Conservation (phyloP, 225 moss, liverwort and hornwort species). For the Antitrichia curtipendula region DNA sequence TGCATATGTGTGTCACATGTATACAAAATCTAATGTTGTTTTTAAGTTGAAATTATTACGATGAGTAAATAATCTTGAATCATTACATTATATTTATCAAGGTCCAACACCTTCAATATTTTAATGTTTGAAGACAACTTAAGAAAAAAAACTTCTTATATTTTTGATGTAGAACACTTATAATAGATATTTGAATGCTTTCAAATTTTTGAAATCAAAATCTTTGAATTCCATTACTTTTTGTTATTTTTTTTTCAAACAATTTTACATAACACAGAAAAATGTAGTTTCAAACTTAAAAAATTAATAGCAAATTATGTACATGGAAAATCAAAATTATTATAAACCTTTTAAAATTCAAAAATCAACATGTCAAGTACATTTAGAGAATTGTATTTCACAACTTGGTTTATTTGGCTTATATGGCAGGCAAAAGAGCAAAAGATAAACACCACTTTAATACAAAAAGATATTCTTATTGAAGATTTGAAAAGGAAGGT, state of each 20-base stretch:
- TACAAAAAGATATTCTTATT: slow-evolving; percentile 41
- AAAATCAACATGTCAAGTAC: neutral
- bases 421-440: slow-evolving; percentile 6
- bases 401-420: neutral
- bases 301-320: neutral
- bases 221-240: too few relatives aligned
- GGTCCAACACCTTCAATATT: neutral
- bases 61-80: neutral
- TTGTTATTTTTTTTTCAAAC: neutral
- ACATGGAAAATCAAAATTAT: neutral
- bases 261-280: too few relatives aligned
- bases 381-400: neutral
- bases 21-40: neutral
- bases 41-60: too few relatives aligned
- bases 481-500: slow-evolving; percentile 33
- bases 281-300: neutral
- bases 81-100: neutral
- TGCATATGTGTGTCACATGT: too few relatives aligned
- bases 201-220: neutral
- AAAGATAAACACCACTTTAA: neutral
- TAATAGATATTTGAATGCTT: neutral
- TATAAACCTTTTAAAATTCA: neutral
- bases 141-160: too few relatives aligned
- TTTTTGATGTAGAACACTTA: neutral
- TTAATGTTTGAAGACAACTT: too few relatives aligned